Evolutionary conservation across 208 protist species (phyloP).

Genomic region (Acanthamoeba castellanii): DNA sequence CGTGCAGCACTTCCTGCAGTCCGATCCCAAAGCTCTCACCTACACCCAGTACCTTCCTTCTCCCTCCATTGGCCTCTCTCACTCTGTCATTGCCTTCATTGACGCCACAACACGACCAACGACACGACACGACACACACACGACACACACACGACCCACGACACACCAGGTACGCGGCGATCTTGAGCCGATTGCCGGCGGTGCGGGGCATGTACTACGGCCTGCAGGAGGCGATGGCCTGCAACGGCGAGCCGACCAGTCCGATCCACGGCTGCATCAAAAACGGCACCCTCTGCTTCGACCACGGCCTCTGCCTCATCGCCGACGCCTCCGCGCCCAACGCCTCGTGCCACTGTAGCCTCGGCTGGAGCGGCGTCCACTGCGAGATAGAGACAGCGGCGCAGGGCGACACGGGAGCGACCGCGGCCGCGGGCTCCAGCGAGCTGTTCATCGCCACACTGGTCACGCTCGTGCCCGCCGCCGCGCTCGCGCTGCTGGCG

Average conservation of each 20-base stretch:
- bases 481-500: too few relatives aligned
- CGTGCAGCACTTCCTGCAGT: too few relatives aligned
- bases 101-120: not conserved
- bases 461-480: too few relatives aligned
- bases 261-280: not conserved
- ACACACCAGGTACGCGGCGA: too few relatives aligned
- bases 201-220: not conserved
- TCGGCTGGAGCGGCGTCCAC: not conserved
- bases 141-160: not conserved
- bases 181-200: not conserved
- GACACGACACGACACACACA: not conserved
- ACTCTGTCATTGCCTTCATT: too few relatives aligned
- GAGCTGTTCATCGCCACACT: too few relatives aligned
- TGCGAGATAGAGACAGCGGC: not conserved
- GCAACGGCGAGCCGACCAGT: not conserved
- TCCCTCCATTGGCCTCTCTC: too few relatives aligned
- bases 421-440: too few relatives aligned
- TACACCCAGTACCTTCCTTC: too few relatives aligned
- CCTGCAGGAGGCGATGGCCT: not conserved
- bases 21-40: too few relatives aligned
- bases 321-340: too few relatives aligned
- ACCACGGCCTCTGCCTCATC: not conserved
- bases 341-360: not conserved
- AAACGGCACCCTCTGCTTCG: not conserved
- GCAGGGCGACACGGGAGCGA: too few relatives aligned